Conservation (phyloP, 108 stramenopile species). For the Fragilariopsis cylindrus region DNA sequence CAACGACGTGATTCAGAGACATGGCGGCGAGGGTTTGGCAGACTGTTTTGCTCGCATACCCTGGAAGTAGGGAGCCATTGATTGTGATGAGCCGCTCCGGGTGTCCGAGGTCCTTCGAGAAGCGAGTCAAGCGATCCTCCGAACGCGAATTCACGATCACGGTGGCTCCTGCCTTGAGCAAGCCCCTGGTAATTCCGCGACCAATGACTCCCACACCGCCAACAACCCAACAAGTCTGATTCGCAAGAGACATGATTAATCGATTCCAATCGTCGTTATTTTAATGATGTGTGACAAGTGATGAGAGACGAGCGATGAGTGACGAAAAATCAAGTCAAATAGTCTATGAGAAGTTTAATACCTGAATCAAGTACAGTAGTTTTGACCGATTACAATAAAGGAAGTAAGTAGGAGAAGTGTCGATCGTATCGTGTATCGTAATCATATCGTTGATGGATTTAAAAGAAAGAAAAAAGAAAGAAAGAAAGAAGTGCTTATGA, state of each 20-base stretch:
- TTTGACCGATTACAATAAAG: too few relatives aligned
- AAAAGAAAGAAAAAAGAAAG: too few relatives aligned
- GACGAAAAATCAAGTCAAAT: too few relatives aligned
- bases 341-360: too few relatives aligned
- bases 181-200: slow-evolving; percentile 29
- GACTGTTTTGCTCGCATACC: slow-evolving; percentile 23
- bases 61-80: slow-evolving; percentile 35
- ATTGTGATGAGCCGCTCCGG: slow-evolving; percentile 21
- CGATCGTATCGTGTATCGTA: too few relatives aligned
- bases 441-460: too few relatives aligned
- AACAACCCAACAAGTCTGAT: slow-evolving; percentile 40
- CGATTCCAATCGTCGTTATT: neutral
- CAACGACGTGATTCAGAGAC: slow-evolving; percentile 36
- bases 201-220: slow-evolving; percentile 40
- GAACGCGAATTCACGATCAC: slow-evolving; percentile 38
- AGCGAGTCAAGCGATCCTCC: slow-evolving; percentile 12
- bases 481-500: too few relatives aligned
- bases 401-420: too few relatives aligned
- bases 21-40: slow-evolving; percentile 2
- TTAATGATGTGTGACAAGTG: too few relatives aligned
- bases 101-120: slow-evolving; percentile 4
- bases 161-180: slow-evolving; percentile 36
- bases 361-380: too few relatives aligned
- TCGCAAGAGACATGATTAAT: slow-evolving; percentile 27
- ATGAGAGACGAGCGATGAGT: too few relatives aligned